These are phyloP conservation scores for Boletus semigastroideus DNA, from an alignment of 1,284 basidiomycete species.

Conservation along the genomic window DNA sequence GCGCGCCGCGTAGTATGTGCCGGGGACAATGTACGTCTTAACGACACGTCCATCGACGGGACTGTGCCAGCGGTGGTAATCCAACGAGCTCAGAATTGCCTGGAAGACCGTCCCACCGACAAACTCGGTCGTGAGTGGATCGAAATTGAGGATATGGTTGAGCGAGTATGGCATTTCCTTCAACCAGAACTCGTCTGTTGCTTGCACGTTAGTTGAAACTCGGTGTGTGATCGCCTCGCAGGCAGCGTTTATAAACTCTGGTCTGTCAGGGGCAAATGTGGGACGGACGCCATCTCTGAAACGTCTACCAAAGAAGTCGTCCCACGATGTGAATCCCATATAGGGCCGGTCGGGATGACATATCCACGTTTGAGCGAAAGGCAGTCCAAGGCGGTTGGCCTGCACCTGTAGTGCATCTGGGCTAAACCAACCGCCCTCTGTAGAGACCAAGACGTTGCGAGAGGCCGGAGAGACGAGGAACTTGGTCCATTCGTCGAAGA, in stretches of 20 bases:
- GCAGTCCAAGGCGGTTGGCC: constrained; percentile 12
- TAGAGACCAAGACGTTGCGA: constrained; percentile 37
- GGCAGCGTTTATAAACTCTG: constrained; percentile 40
- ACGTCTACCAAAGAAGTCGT: constrained; percentile 52
- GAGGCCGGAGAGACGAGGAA: constrained; percentile 47
- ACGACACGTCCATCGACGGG: constrained; percentile 52
- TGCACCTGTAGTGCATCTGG: constrained; percentile 32
- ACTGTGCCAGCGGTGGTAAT: constrained; percentile 59
- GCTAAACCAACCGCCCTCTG: constrained; percentile 47
- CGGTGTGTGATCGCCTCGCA: constrained; percentile 50
- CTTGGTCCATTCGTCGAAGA: constrained; percentile 48
- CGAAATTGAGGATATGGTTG: constrained; percentile 35
- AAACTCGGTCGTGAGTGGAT: constrained; percentile 42
- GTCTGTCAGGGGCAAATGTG: constrained; percentile 32
- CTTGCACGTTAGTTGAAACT: constrained; percentile 35
- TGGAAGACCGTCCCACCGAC: constrained; percentile 33
- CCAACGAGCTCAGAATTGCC: constrained; percentile 36
- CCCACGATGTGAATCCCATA: constrained; percentile 46
- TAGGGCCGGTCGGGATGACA: constrained; percentile 12
- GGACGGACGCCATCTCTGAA: constrained; percentile 43
- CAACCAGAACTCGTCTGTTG: constrained; percentile 45
- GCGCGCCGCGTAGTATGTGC: constrained; percentile 51
- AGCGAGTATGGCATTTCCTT: constrained; percentile 50
- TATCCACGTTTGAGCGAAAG: constrained; percentile 21
- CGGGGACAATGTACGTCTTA: constrained; percentile 44